These are phyloP conservation scores for Mitragyna speciosa DNA, from an alignment of 257 asterid genomes.

Conservation along the genomic window DNA sequence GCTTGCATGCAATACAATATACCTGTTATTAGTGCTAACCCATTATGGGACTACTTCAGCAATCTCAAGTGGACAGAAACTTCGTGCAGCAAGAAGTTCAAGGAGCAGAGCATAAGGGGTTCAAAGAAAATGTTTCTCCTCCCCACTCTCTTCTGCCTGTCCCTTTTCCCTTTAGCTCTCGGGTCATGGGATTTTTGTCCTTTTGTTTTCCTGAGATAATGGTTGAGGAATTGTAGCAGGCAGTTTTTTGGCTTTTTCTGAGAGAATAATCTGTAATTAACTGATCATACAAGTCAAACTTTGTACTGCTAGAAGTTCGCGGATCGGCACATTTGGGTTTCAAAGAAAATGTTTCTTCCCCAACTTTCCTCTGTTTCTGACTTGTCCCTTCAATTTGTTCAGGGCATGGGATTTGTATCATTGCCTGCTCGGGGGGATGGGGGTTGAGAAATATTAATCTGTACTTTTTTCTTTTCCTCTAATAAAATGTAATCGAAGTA, in stretches of 20 bases:
- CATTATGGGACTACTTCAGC: background rate
- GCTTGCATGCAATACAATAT: background rate
- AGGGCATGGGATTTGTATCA: too few species aligned
- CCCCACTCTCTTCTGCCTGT: background rate
- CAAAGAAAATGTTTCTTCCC: background rate
- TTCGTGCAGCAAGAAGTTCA: background rate
- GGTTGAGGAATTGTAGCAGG: too few species aligned
- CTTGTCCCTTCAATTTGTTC: background rate
- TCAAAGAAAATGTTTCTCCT: background rate
- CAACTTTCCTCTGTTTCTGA: background rate
- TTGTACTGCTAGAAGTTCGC: background rate
- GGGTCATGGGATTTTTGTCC: background rate
- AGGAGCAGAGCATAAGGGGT: background rate
- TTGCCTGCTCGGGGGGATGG: background rate
- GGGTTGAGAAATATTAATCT: too few species aligned
- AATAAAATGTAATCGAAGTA: too few species aligned
- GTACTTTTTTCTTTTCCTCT: too few species aligned
- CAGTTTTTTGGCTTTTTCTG: too few species aligned
- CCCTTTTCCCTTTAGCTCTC: background rate
- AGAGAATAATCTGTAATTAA: too few species aligned
- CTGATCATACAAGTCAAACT: too few species aligned
- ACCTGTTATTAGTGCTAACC: too few species aligned
- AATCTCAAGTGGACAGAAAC: background rate
- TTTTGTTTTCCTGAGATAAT: background rate
- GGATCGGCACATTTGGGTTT: background rate